phyloP scores from a whole-genome alignment of 345 rosid species.

The Sapria himalayana region DNA sequence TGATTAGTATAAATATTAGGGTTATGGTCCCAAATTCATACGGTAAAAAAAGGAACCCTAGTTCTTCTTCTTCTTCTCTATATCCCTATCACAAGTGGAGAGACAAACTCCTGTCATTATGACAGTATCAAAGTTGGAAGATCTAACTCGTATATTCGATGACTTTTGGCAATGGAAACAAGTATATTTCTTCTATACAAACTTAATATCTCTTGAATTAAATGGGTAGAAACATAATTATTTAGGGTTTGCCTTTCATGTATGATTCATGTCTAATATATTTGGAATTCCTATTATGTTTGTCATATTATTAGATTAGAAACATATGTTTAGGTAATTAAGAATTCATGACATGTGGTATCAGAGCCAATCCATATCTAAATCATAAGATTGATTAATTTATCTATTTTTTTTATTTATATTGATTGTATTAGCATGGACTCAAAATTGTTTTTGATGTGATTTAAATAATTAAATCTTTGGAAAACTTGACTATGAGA shows the following conservation, averaged over 20 bases:
- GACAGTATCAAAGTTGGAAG: too few relatives aligned
- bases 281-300: background rate
- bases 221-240: too few relatives aligned
- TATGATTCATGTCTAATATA: background rate
- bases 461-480: background rate
- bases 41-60: too few relatives aligned
- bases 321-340: background rate
- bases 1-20: too few relatives aligned
- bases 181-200: too few relatives aligned
- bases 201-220: too few relatives aligned
- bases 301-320: background rate
- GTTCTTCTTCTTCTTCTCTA: too few relatives aligned
- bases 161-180: too few relatives aligned
- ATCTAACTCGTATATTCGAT: too few relatives aligned
- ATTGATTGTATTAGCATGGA: background rate
- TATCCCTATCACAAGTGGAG: too few relatives aligned
- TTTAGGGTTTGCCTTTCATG: background rate
- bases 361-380: background rate
- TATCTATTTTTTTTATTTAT: background rate
- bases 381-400: background rate
- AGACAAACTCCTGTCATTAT: too few relatives aligned
- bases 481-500: background rate
- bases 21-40: too few relatives aligned
- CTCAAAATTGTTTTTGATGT: background rate
- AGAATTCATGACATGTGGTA: background rate